A percentile compares a stretch with the other conserved stretches of the same genome.
These are phyloP conservation scores for Canavalia gladiata DNA, from an alignment of 306 rosid species.

Conservation along the genomic window DNA sequence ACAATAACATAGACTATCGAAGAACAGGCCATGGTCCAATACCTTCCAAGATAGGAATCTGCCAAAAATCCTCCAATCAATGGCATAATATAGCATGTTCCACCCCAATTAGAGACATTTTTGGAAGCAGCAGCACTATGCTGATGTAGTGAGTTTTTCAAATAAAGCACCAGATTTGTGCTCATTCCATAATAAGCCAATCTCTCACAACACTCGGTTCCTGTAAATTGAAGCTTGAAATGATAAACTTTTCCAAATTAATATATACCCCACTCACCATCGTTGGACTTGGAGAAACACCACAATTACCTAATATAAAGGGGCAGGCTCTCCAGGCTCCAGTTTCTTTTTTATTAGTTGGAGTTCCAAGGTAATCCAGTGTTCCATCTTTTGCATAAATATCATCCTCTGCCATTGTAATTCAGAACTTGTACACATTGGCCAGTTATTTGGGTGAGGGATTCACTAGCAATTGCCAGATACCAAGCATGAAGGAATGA, in stretches of 20 bases:
- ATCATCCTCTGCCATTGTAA: conserved; percentile 58
- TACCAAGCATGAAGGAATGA: conserved; percentile 23
- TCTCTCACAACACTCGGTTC: conserved; percentile 85
- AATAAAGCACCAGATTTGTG: conserved; percentile 74
- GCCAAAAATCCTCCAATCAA: conserved; percentile 83
- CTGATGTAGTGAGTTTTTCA: conserved; percentile 61
- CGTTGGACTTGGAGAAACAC: conserved; percentile 15
- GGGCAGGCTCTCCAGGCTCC: conserved; percentile 95
- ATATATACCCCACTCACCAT: neutral
- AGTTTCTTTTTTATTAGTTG: conserved; percentile 69
- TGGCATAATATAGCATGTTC: conserved; percentile 83
- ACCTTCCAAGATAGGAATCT: conserved; percentile 86
- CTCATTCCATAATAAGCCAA: conserved; percentile 86
- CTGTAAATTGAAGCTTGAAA: conserved; percentile 49
- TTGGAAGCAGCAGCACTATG: conserved; percentile 69
- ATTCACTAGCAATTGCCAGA: conserved; percentile 42
- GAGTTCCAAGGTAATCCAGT: conserved; percentile 64
- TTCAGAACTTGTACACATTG: conserved; percentile 39
- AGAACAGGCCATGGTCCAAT: conserved; percentile 74
- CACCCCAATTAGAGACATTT: conserved; percentile 70
- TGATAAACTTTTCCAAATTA: conserved; percentile 4
- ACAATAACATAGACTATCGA: conserved; percentile 76
- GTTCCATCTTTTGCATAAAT: conserved; percentile 81
- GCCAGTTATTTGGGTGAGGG: neutral
- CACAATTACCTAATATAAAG: conserved; percentile 69